phyloP scores from a whole-genome alignment of 2,329 filamentous ascomycete species.

The Cercospora sesami region DNA sequence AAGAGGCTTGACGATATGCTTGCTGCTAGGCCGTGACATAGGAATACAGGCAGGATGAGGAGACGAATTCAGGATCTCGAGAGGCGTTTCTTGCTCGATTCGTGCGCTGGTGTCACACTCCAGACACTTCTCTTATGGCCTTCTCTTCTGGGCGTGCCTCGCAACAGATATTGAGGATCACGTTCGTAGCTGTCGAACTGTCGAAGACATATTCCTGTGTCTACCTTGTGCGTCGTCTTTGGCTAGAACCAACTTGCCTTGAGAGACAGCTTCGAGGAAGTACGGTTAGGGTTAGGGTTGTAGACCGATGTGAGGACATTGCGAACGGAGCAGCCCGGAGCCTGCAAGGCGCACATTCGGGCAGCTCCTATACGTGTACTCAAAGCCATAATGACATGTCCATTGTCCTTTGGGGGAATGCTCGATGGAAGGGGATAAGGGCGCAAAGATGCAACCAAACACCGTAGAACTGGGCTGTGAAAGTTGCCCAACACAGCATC shows the following conservation, averaged over 20 bases:
- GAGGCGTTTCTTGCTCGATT: background rate
- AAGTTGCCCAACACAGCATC: background rate
- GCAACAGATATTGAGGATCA: too few species aligned
- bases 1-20: background rate
- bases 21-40: background rate
- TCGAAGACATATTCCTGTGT: too few species aligned
- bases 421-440: too few species aligned
- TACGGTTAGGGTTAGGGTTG: too few species aligned
- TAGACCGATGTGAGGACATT: too few species aligned
- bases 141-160: background rate
- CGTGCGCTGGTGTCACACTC: background rate
- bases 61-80: too few species aligned
- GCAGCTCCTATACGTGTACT: background rate
- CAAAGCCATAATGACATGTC: background rate
- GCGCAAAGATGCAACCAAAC: background rate
- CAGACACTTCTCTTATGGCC: background rate
- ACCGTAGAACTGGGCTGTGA: background rate
- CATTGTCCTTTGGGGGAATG: background rate
- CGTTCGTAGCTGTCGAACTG: too few species aligned
- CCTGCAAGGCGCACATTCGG: background rate
- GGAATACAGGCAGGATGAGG: too few species aligned
- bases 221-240: too few species aligned
- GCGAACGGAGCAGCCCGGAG: background rate
- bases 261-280: too few species aligned
- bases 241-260: too few species aligned